Evolutionary conservation across 495 filamentous ascomycete genomes (phyloP).

Genomic region (Astrocystis sublimbata): DNA sequence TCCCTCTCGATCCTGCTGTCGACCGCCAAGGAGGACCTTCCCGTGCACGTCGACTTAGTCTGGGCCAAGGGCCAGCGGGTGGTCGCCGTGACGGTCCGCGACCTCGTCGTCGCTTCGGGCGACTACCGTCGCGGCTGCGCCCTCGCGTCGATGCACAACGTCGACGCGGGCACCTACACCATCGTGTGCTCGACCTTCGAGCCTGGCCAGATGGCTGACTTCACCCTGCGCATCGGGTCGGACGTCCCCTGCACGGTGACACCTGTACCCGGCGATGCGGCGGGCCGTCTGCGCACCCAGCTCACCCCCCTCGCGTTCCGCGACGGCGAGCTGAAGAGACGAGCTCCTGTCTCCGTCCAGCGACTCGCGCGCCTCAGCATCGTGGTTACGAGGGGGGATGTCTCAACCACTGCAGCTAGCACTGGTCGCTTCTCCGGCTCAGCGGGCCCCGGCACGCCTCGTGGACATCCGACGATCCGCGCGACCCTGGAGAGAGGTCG

Average conservation of each 20-base stretch:
- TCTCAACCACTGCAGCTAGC: constrained; percentile 20
- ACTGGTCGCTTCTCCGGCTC: constrained; percentile 19
- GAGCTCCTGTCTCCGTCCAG: constrained; percentile 50
- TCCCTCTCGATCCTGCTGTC: constrained; percentile 72
- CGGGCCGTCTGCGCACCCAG: constrained; percentile 62
- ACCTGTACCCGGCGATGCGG: constrained; percentile 63
- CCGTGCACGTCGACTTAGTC: constrained; percentile 81
- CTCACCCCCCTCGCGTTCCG: constrained; percentile 53
- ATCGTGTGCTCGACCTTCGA: constrained; percentile 89
- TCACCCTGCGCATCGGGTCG: constrained; percentile 71
- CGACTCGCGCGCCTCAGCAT: constrained; percentile 62
- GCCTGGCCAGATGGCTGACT: constrained; percentile 69
- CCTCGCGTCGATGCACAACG: constrained; percentile 56
- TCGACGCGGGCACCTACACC: constrained; percentile 75
- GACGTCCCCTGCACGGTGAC: constrained; percentile 51
- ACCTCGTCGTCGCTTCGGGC: constrained; percentile 76
- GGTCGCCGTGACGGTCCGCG: constrained; percentile 64
- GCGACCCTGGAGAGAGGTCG: constrained; percentile 68
- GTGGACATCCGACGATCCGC: constrained; percentile 54
- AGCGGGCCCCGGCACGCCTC: constrained; percentile 20
- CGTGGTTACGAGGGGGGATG: constrained; percentile 36
- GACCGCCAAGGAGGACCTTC: constrained; percentile 56
- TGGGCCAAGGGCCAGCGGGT: constrained; percentile 73
- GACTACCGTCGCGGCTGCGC: constrained; percentile 84
- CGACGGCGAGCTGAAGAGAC: constrained; percentile 53